Base-by-base conservation (phyloP, 352 stramenopile species). In the Halophytophthora polymorphica region DNA sequence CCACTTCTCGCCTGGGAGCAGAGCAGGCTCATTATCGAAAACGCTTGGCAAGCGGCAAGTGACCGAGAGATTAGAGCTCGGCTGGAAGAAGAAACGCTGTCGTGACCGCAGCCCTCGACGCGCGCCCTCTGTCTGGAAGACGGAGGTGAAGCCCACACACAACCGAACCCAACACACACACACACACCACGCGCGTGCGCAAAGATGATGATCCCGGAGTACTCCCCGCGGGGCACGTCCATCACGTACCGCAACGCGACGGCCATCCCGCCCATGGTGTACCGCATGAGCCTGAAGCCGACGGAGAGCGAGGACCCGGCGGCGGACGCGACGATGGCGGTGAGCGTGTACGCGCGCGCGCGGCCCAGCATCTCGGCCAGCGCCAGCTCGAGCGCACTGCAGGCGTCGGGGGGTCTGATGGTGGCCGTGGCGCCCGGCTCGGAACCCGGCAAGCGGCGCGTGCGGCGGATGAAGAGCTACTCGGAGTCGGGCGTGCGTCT, bases 391-490 rank as follows among this genome's bases (percentile, higher is more conserved):
- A 61, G 62, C 34, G 50, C 53, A 18, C 34, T 77, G 33, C 23
- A 43, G 37, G 40, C 38, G 28, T 48, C 36, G 25, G 25, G 25
- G 25, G 4, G 18, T 4, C 25, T 51, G 13, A 6, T 35, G 11
- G 34, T 52, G 45, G 22, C 45, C 8, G 45, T 43, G 14, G 44
- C 39, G 50, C 37, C 42, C 25, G 52, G 29, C 31, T 61, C 43
- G 36, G 53, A 55, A 46, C 48, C 47, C 29, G 45, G 53, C 35
- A 44, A 45, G 33, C 53, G 58, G 2, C 57, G 56, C n/a, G 37
- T 54, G 37, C 64, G 58, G 10, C 66, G 77, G 55, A 54, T 75
- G 61, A 88, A 88, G 61, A 86, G 77, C 64, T 74, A 83, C 64
- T 86, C 77, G 5, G 77, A 84, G 51, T 73, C 72, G 3, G 77